Conservation (phyloP, 441 rosid species). For the Biscutella laevigata region DNA sequence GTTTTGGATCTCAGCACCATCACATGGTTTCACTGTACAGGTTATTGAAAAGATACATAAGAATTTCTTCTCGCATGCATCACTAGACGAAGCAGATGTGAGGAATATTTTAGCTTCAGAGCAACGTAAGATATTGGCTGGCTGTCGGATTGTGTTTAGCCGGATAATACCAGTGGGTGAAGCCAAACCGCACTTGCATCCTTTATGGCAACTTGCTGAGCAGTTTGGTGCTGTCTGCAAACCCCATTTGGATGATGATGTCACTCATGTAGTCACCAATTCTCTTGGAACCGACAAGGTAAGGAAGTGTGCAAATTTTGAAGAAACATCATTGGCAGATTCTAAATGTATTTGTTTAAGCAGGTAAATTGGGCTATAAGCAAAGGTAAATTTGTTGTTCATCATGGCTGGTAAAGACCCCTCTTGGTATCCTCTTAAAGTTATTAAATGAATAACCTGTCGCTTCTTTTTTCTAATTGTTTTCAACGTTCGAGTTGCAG, state of each 20-base stretch:
- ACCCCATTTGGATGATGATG: constrained; percentile 78
- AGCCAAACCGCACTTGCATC: constrained; percentile 85
- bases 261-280: constrained; percentile 94
- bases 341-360: constrained; percentile 26
- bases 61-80: constrained; percentile 56
- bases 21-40: constrained; percentile 33
- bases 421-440: constrained; percentile 9
- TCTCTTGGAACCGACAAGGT: constrained; percentile 97
- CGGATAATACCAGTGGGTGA: constrained; percentile 92
- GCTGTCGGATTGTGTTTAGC: constrained; percentile 85
- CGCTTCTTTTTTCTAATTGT: constrained; percentile 11
- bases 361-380: constrained; percentile 94
- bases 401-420: constrained; percentile 90
- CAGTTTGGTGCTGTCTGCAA: constrained; percentile 96
- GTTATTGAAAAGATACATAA: constrained; percentile 84
- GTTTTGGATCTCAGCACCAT: constrained; percentile 11
- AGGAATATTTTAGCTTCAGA: constrained; percentile 78
- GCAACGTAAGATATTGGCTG: constrained; percentile 76
- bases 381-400: constrained; percentile 73
- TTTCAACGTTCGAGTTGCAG: constrained; percentile 34
- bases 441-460: not conserved
- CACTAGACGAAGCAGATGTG: constrained; percentile 77
- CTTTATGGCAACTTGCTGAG: constrained; percentile 94
- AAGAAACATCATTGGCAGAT: not conserved
- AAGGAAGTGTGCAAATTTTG: constrained; percentile 12